A percentile compares a stretch with the other conserved stretches of the same genome.
Evolutionary conservation across 345 rosid genomes (phyloP).

Genomic region (Citrus sp.): DNA sequence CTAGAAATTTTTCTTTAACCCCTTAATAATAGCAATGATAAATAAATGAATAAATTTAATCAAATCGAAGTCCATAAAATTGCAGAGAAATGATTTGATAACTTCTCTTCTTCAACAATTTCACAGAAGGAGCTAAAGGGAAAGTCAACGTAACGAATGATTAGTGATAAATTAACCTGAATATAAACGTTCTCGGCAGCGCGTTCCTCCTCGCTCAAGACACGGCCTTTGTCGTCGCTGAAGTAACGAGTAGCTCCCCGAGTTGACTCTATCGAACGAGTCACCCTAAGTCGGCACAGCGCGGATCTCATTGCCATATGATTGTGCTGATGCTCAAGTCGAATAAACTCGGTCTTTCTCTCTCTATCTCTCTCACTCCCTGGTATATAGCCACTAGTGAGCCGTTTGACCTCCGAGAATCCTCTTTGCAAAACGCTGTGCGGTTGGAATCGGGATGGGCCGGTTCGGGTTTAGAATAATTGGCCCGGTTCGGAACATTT

Average conservation of each 20-base stretch:
- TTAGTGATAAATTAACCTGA: conserved; percentile 37
- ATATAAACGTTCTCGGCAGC: conserved; percentile 76
- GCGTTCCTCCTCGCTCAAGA: conserved; percentile 84
- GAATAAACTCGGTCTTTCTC: neutral
- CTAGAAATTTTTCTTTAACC: neutral
- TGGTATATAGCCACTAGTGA: too few relatives aligned
- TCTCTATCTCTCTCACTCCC: too few relatives aligned
- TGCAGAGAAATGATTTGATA: neutral
- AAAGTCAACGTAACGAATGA: neutral
- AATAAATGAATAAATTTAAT: too few relatives aligned
- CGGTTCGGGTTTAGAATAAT: too few relatives aligned
- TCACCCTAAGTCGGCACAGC: conserved; percentile 31
- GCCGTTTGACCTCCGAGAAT: too few relatives aligned
- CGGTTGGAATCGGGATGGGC: too few relatives aligned
- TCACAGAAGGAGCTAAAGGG: neutral
- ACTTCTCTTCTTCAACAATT: neutral
- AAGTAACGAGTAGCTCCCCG: conserved; percentile 56
- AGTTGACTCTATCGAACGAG: conserved; percentile 43
- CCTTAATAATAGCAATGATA: too few relatives aligned
- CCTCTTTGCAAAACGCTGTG: too few relatives aligned
- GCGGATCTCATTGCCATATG: conserved; percentile 47
- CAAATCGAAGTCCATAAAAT: neutral
- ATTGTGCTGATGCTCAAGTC: neutral
- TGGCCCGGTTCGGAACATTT: too few relatives aligned
- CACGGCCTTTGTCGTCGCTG: conserved; percentile 64